Evolutionary conservation across 768 basidiomycete species (phyloP).

Genomic region (Naematelia aurantialba): DNA sequence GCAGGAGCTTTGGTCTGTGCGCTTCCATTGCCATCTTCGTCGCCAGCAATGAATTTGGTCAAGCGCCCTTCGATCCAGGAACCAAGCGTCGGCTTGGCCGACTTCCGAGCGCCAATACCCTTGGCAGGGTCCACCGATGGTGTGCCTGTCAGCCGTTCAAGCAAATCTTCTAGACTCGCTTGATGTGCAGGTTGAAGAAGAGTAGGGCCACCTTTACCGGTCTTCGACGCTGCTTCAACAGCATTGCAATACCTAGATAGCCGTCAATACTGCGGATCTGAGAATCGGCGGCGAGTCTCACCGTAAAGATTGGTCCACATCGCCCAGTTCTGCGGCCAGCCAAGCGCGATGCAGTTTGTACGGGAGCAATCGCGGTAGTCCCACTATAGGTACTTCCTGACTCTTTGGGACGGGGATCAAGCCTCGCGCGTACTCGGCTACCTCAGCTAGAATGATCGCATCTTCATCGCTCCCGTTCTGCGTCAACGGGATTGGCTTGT

Average conservation of each 20-base stretch:
- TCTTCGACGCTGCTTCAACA: conserved; percentile 61
- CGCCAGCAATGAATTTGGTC: conserved; percentile 92
- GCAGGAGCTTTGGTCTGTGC: conserved; percentile 52
- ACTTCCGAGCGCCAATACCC: conserved; percentile 36
- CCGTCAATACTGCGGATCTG: background rate
- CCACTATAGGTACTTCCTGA: conserved; percentile 70
- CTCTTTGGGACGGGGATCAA: conserved; percentile 70
- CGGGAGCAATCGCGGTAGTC: conserved; percentile 79
- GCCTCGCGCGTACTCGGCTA: conserved; percentile 84
- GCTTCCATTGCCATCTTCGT: conserved; percentile 54
- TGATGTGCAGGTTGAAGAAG: conserved; percentile 63
- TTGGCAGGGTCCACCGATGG: conserved; percentile 60
- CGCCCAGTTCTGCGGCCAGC: conserved; percentile 73
- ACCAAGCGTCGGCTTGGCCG: conserved; percentile 82
- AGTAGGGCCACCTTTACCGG: conserved; percentile 56
- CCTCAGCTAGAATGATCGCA: conserved; percentile 77
- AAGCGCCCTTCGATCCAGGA: conserved; percentile 88
- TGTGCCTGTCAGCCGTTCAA: conserved; percentile 62
- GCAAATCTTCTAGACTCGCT: conserved; percentile 71
- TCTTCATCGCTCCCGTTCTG: conserved; percentile 53
- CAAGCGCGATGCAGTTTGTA: conserved; percentile 78
- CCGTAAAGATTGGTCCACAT: conserved; percentile 72
- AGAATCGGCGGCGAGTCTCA: conserved; percentile 46
- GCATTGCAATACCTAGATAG: conserved; percentile 84
- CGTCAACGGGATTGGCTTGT: conserved; percentile 66